Percentiles rank a stretch among this genome's conserved stretches.
These are phyloP conservation scores for Globisporangium spiculum DNA, from an alignment of 352 stramenopile genomes.

Conservation along the genomic window DNA sequence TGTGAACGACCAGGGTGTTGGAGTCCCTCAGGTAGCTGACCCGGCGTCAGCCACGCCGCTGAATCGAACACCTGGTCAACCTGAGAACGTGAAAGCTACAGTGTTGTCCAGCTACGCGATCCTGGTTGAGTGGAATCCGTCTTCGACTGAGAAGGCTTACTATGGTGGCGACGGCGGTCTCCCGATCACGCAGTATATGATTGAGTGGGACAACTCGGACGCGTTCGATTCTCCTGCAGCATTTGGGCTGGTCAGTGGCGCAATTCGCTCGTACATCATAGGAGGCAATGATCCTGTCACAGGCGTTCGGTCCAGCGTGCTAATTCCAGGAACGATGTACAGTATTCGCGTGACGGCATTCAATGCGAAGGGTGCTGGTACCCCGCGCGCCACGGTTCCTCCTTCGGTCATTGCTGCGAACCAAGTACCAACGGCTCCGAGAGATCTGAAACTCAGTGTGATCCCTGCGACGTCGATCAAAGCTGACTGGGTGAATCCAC, in stretches of 20 bases:
- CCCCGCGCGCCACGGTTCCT: conserved; percentile 35
- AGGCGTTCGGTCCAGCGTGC: conserved; percentile 78
- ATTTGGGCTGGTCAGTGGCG: conserved; percentile 55
- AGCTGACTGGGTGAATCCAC: conserved; percentile 85
- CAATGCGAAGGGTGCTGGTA: conserved; percentile 71
- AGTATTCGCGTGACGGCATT: conserved; percentile 76
- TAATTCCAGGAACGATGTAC: conserved; percentile 80
- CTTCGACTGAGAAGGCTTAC: conserved; percentile 73
- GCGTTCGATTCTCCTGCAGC: conserved; percentile 89
- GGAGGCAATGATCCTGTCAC: conserved; percentile 93
- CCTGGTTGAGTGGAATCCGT: conserved; percentile 88
- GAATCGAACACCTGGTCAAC: conserved; percentile 74
- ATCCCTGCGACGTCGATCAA: conserved; percentile 71
- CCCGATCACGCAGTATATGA: conserved; percentile 93
- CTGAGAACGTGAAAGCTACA: conserved; percentile 52
- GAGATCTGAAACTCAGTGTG: conserved; percentile 51
- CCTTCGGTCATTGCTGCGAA: conserved; percentile 49
- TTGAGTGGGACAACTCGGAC: conserved; percentile 92
- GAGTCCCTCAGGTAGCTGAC: conserved; percentile 38
- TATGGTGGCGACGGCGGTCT: conserved; percentile 92
- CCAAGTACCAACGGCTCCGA: conserved; percentile 57
- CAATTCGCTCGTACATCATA: conserved; percentile 77
- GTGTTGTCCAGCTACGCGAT: conserved; percentile 91
- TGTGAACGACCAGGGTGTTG: conserved; percentile 88
- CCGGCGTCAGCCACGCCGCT: conserved; percentile 52